A percentile compares a stretch with the other conserved stretches of the same genome.
phyloP scores from a whole-genome alignment of 2,329 filamentous ascomycete species.

The Exophiala calicioides region DNA sequence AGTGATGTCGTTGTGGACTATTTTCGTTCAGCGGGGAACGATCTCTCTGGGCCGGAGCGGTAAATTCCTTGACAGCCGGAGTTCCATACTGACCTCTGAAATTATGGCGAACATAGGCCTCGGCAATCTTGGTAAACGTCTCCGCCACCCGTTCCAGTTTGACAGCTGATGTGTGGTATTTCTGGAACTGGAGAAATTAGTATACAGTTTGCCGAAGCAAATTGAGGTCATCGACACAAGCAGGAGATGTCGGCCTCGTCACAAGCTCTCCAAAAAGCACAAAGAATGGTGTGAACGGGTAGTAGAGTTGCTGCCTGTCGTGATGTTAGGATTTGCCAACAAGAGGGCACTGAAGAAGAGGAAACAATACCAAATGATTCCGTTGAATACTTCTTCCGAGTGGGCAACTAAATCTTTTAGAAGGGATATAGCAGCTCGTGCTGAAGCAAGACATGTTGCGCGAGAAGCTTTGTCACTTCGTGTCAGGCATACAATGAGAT shows the following conservation, averaged over 20 bases:
- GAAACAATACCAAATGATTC: constrained; percentile 3
- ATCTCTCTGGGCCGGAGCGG: too few relatives aligned
- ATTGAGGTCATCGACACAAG: constrained; percentile 3
- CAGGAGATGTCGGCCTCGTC: constrained; percentile 2
- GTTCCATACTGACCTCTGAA: constrained; percentile 1
- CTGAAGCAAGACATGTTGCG: constrained; percentile 4
- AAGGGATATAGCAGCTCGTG: constrained; percentile 1
- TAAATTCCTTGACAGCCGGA: too few relatives aligned
- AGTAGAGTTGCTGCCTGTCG: constrained; percentile 8
- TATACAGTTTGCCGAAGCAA: constrained; percentile 7
- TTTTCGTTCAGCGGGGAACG: too few relatives aligned
- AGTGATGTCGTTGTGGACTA: too few relatives aligned
- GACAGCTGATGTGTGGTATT: constrained; percentile 7
- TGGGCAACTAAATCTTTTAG: constrained; percentile 9
- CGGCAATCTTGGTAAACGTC: constrained; percentile 10
- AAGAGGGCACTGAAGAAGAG: background rate
- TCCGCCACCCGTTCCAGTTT: constrained; percentile 10
- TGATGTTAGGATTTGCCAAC: background rate
- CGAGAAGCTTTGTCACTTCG: constrained; percentile 3
- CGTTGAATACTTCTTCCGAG: constrained; percentile 10
- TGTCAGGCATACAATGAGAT: constrained; percentile 4
- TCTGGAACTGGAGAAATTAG: constrained; percentile 13
- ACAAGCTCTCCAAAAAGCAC: constrained; percentile 10
- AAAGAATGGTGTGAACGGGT: constrained; percentile 12
- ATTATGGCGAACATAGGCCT: constrained; percentile 9